A percentile compares a stretch with the other conserved stretches of the same genome.
These are phyloP conservation scores for Claviceps lovelessii DNA, from an alignment of 2,329 filamentous ascomycete species.

Conservation along the genomic window DNA sequence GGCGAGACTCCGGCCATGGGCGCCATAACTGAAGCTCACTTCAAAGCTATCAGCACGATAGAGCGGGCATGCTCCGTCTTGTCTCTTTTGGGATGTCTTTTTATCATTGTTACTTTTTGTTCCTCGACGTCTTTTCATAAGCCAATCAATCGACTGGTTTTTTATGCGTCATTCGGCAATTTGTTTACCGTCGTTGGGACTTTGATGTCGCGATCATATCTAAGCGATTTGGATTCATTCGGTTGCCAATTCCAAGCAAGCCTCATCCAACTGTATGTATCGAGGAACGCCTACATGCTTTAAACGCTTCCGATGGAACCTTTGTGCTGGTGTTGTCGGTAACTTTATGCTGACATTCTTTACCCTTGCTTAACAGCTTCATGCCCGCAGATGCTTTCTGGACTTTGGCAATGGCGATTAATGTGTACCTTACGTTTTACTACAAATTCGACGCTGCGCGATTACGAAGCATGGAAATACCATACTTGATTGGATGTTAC, in stretches of 20 bases:
- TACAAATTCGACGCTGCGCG: slow-evolving; percentile 51
- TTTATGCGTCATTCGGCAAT: slow-evolving; percentile 74
- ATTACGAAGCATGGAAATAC: slow-evolving; percentile 54
- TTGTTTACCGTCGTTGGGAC: slow-evolving; percentile 64
- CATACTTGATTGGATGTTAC: slow-evolving; percentile 57
- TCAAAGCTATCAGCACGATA: slow-evolving; percentile 43
- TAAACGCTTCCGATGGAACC: background rate
- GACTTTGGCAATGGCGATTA: slow-evolving; percentile 71
- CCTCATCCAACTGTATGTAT: slow-evolving; percentile 63
- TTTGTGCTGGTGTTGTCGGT: background rate
- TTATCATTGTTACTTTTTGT: slow-evolving; percentile 59
- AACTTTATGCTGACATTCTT: background rate
- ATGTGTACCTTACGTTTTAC: slow-evolving; percentile 73
- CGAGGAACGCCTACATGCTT: background rate
- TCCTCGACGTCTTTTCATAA: slow-evolving; percentile 60
- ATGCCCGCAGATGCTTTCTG: slow-evolving; percentile 63
- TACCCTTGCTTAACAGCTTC: slow-evolving; percentile 41
- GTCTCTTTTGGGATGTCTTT: slow-evolving; percentile 54
- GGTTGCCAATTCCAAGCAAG: slow-evolving; percentile 63
- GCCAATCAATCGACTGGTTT: slow-evolving; percentile 74
- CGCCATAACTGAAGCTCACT: slow-evolving; percentile 19
- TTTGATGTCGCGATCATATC: slow-evolving; percentile 51
- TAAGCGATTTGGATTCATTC: slow-evolving; percentile 31
- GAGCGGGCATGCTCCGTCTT: slow-evolving; percentile 57
- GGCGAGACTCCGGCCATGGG: background rate